phyloP scores from a whole-genome alignment of 495 filamentous ascomycete species.

The Extremus antarcticus region DNA sequence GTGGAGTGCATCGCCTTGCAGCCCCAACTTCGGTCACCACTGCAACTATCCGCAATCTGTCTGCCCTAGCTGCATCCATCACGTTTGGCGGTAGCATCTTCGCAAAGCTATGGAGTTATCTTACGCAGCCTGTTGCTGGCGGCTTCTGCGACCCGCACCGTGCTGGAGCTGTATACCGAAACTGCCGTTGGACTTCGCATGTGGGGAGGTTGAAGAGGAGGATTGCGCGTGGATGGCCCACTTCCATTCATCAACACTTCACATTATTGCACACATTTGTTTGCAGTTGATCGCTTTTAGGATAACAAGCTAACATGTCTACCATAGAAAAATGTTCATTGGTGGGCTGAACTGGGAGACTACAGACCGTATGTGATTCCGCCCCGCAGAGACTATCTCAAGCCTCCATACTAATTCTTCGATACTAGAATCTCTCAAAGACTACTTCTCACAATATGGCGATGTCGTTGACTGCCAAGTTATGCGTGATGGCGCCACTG shows the following conservation, averaged over 20 bases:
- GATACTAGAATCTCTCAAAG: slow-evolving; percentile 76
- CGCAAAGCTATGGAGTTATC: neutral
- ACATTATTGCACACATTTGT: slow-evolving; percentile 4
- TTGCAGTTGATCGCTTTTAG: slow-evolving; percentile 5
- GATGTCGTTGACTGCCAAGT: slow-evolving; percentile 97
- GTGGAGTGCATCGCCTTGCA: neutral
- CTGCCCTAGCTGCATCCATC: neutral
- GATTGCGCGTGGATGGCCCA: neutral
- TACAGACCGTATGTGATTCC: slow-evolving; percentile 69
- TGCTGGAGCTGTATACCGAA: neutral
- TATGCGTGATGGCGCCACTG: slow-evolving; percentile 90
- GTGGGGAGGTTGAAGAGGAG: neutral
- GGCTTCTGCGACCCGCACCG: neutral
- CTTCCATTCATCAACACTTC: too few species aligned
- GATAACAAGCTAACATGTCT: slow-evolving; percentile 20
- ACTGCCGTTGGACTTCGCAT: neutral
- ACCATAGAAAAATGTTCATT: slow-evolving; percentile 94
- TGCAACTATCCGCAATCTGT: neutral
- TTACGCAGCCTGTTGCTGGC: neutral
- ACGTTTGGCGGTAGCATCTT: neutral
- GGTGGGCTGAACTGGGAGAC: slow-evolving; percentile 98
- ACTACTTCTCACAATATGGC: slow-evolving; percentile 97
- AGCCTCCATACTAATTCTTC: slow-evolving; percentile 6
- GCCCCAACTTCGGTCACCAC: neutral
- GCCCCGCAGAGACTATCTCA: neutral